Evolutionary conservation across 2,329 filamentous ascomycete species (phyloP).

Genomic region (Botryotinia convoluta): DNA sequence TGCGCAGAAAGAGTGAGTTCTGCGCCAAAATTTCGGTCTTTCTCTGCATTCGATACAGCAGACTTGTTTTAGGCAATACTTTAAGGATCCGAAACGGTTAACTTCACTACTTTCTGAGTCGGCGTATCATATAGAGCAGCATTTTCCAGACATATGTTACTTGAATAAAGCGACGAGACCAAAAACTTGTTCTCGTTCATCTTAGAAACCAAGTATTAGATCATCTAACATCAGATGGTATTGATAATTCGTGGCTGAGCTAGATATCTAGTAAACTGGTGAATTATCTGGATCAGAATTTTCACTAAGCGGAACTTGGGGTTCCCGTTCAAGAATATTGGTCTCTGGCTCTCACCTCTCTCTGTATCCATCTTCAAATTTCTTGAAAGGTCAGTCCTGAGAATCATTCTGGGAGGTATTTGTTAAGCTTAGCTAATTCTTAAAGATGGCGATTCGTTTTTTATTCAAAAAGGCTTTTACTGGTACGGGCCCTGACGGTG

Average conservation of each 20-base stretch:
- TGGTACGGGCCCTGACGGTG: neutral
- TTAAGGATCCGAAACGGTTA: neutral
- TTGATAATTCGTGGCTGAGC: neutral
- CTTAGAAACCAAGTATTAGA: neutral
- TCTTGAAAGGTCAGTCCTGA: neutral
- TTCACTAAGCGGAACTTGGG: neutral
- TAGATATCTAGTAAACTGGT: neutral
- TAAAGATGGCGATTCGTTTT: neutral
- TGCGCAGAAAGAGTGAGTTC: neutral
- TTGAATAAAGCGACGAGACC: fast-evolving
- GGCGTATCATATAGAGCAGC: neutral
- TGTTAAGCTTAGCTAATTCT: neutral
- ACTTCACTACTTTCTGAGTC: neutral
- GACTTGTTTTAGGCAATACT: too few species aligned
- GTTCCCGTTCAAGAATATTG: neutral
- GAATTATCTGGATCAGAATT: neutral
- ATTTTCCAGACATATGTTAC: fast-evolving
- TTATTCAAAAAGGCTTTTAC: neutral
- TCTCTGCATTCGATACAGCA: neutral
- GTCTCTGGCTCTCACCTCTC: neutral
- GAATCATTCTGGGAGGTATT: neutral
- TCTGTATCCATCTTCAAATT: neutral
- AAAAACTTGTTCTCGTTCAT: neutral
- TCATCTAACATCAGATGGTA: neutral
- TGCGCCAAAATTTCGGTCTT: neutral